Evolutionary conservation across 805 yeast genomes (phyloP), one percentile per base, ranked within the genome.

Genomic region (Candida coquimbonensis): DNA sequence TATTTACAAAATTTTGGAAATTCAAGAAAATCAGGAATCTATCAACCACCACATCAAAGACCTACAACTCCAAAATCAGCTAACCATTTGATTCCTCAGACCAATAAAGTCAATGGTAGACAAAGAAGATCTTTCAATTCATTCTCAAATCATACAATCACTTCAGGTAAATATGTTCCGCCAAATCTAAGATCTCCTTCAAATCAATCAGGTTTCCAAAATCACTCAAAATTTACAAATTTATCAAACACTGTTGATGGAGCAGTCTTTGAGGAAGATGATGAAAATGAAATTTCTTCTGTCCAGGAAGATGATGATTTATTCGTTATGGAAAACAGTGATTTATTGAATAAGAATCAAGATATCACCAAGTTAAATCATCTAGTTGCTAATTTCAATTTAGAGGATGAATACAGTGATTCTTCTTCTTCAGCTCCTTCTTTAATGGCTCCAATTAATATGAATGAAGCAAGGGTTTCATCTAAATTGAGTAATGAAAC

Each of bases 1-100:
- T 83, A 81, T 60, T 76, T 83, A 83, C 87, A 79, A 51, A 80
- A 81, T 51, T 81, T 64, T 65, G 74, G 67, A 61, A 70, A 51
- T 32, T 45, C 46, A 55, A 52, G 49, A 50, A 63, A 51, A 51
- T 17, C 43, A 24, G 62, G 54, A 33, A 40, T 50, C 12, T 54
- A 57, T 38, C 58, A 53, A 26, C 59, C 58, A 16, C 49, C 63
- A 52, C 52, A 59, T 46, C 52, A 58, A 47, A 51, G 58, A 53
- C 53, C 59, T 29, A 40, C 59, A n/a, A 48, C 55, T 36, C 59
- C 61, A 37, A 48, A 49, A 27, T 43, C 49, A 24, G 45, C 51
- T 27, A 49, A 51, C 25, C 52, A 49, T 36, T 42, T 49, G 50
- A 38, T 49, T 51, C 39, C 31, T 36, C 43, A 34, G 3, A n/a